Evolutionary conservation across 1,284 basidiomycete genomes (phyloP).

Genomic region (Anthracocystis panici-leucophaei): DNA sequence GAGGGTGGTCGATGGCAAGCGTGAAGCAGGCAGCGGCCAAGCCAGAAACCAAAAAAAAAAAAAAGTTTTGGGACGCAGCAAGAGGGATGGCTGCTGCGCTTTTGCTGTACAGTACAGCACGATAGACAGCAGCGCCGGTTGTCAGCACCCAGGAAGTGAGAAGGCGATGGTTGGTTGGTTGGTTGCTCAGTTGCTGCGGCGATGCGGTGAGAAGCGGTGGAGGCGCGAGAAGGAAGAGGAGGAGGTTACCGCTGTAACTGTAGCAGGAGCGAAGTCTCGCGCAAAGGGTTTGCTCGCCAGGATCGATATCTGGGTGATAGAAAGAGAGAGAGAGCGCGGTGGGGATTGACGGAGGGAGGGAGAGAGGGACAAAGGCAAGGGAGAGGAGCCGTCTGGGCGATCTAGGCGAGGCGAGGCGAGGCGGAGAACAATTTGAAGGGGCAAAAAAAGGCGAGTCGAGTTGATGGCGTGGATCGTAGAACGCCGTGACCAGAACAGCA

Average conservation of each 20-base stretch:
- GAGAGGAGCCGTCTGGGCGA: constrained; percentile 4
- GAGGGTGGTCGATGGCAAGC: background rate
- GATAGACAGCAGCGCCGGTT: background rate
- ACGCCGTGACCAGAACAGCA: background rate
- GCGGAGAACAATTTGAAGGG: constrained; percentile 3
- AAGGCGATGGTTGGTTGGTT: background rate
- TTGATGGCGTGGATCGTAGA: constrained; percentile 1
- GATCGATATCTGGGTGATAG: background rate
- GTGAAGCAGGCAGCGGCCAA: background rate
- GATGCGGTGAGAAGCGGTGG: background rate
- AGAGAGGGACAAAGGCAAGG: background rate
- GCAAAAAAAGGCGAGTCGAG: too few relatives aligned
- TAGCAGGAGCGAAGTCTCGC: too few relatives aligned
- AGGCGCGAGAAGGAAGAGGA: background rate
- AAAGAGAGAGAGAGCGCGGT: background rate
- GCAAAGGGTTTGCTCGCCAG: background rate
- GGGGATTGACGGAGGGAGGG: too few relatives aligned
- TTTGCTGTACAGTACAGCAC: background rate
- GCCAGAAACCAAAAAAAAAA: background rate
- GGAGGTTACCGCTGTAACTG: background rate
- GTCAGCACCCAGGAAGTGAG: constrained; percentile 4
- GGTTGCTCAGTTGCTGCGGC: background rate
- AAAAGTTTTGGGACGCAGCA: constrained; percentile 1
- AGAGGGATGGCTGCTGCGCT: background rate
- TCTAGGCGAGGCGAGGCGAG: constrained; percentile 1